A percentile compares a stretch with the other conserved stretches of the same genome.
phyloP scores from a whole-genome alignment of 1,284 basidiomycete species.

The Rhizoctonia solani region DNA sequence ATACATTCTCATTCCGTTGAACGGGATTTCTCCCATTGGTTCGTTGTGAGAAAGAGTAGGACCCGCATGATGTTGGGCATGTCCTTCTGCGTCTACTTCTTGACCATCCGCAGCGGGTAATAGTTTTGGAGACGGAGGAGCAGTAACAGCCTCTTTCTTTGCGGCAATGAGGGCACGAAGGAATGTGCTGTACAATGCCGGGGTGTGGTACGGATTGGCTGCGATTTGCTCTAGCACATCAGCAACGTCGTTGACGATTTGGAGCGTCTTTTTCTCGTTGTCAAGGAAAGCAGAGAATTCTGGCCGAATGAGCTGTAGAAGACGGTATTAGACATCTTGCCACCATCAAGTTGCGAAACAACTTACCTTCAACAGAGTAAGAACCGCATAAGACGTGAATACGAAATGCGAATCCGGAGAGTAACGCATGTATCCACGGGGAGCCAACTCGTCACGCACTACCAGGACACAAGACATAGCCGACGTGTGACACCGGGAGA shows the following conservation, averaged over 20 bases:
- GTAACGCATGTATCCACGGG: slow-evolving; percentile 77
- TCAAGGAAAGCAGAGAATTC: slow-evolving; percentile 79
- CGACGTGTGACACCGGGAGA: slow-evolving; percentile 77
- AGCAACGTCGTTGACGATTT: slow-evolving; percentile 79
- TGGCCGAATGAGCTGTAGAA: slow-evolving; percentile 69
- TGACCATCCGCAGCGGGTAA: background rate
- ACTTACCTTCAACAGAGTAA: slow-evolving; percentile 83
- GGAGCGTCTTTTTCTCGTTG: slow-evolving; percentile 69
- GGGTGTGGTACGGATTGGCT: slow-evolving; percentile 77
- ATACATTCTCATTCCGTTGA: slow-evolving; percentile 29
- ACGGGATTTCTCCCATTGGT: slow-evolving; percentile 2
- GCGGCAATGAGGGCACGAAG: slow-evolving; percentile 75
- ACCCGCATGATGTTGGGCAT: slow-evolving; percentile 30
- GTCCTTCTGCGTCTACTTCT: slow-evolving; percentile 1
- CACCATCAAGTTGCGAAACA: slow-evolving; percentile 42
- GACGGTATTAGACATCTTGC: slow-evolving; percentile 10
- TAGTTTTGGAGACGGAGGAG: slow-evolving; percentile 28
- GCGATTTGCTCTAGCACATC: slow-evolving; percentile 76
- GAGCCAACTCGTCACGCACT: slow-evolving; percentile 75
- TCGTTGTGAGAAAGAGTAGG: slow-evolving; percentile 28
- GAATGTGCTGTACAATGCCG: slow-evolving; percentile 84
- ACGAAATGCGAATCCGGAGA: slow-evolving; percentile 92
- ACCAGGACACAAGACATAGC: slow-evolving; percentile 71
- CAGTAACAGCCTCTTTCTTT: slow-evolving; percentile 51
- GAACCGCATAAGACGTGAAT: slow-evolving; percentile 83